Evolutionary conservation across 2,329 filamentous ascomycete species (phyloP).

Genomic region (Colletotrichum liaoningense): DNA sequence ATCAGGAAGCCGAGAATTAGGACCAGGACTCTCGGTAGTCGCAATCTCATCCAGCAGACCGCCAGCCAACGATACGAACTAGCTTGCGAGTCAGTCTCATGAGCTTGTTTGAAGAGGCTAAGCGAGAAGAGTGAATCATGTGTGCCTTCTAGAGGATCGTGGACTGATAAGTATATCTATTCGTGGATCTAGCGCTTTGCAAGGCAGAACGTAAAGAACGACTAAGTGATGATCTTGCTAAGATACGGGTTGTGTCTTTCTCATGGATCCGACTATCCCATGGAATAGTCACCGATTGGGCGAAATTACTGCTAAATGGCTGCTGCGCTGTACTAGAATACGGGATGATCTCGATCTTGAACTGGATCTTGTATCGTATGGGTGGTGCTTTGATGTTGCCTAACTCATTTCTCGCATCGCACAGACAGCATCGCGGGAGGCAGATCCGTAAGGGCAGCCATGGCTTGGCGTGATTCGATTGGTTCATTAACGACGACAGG

Average conservation of each 20-base stretch:
- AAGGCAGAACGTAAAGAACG: neutral
- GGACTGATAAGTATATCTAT: neutral
- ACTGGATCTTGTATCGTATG: neutral
- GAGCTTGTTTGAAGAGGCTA: neutral
- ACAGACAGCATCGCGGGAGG: conserved; percentile 17
- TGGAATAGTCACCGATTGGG: neutral
- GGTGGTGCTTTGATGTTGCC: conserved; percentile 17
- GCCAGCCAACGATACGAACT: neutral
- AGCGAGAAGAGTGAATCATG: neutral
- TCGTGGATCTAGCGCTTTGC: neutral
- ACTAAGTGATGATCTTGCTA: neutral
- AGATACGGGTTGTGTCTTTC: neutral
- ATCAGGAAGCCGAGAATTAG: neutral
- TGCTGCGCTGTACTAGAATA: neutral
- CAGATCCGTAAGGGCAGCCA: conserved; percentile 6
- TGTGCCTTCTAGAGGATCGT: neutral
- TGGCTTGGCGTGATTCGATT: neutral
- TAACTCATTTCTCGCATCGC: neutral
- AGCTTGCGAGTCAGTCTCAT: neutral
- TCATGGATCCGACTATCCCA: conserved; percentile 1
- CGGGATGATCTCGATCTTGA: conserved; percentile 16
- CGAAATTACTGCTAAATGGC: neutral
- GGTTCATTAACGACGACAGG: neutral
- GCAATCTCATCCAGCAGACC: neutral
- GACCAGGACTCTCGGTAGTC: neutral